These are phyloP conservation scores for Alternaria conjuncta DNA, from an alignment of 2,329 filamentous ascomycete genomes.

Conservation along the genomic window DNA sequence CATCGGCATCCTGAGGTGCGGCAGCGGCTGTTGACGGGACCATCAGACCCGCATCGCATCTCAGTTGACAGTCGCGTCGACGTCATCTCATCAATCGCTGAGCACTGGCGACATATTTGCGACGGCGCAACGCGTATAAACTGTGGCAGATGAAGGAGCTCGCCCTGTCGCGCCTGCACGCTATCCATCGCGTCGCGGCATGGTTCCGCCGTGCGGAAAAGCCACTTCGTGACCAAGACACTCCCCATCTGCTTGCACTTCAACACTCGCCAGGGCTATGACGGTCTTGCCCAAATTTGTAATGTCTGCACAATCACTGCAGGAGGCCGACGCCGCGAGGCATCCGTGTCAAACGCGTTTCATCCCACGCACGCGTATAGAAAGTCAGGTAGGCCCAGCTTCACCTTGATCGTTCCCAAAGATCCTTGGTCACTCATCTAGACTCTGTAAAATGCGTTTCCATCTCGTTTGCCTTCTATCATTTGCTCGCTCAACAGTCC, in stretches of 20 bases:
- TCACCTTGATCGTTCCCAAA: neutral
- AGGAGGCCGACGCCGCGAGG: slow-evolving; percentile 14
- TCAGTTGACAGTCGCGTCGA: neutral
- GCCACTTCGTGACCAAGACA: neutral
- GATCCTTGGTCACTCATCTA: neutral
- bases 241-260: neutral
- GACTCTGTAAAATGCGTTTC: neutral
- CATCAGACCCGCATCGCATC: neutral
- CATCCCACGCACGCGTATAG: slow-evolving; percentile 4
- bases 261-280: neutral
- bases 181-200: neutral
- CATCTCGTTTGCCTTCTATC: neutral
- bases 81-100: neutral
- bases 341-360: slow-evolving; percentile 23
- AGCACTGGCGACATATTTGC: too few species aligned
- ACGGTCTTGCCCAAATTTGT: neutral
- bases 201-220: neutral
- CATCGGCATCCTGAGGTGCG: neutral
- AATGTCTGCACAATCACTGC: neutral
- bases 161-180: neutral
- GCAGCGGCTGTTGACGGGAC: neutral
- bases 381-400: neutral
- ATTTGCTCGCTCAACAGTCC: neutral
- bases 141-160: neutral
- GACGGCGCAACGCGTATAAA: neutral